Conservation (phyloP, 495 filamentous ascomycete genomes). For the Penicillium paradoxum region DNA sequence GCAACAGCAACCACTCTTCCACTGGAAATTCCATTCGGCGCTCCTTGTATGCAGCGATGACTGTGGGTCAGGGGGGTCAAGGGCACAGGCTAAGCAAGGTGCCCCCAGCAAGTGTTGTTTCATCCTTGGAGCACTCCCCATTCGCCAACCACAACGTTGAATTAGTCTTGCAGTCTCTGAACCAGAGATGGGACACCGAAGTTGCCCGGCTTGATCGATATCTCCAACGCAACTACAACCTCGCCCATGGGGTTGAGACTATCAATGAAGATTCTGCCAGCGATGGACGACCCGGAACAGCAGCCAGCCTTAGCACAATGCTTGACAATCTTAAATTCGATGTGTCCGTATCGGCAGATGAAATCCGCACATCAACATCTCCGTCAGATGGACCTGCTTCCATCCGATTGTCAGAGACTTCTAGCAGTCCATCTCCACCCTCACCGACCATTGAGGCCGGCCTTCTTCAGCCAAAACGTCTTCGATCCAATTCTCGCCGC, state of each 20-base stretch:
- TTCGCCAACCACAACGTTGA: slow-evolving; percentile 47
- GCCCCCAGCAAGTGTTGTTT: slow-evolving; percentile 19
- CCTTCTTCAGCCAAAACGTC: not conserved
- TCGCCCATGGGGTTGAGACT: slow-evolving; percentile 43
- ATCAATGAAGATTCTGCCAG: slow-evolving; percentile 25
- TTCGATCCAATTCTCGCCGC: slow-evolving; percentile 17
- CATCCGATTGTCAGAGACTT: not conserved
- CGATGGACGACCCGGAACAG: slow-evolving; percentile 36
- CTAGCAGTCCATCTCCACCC: not conserved
- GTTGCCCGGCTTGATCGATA: slow-evolving; percentile 52
- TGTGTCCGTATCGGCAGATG: slow-evolving; percentile 33
- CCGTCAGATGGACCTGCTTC: slow-evolving; percentile 18
- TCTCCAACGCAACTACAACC: slow-evolving; percentile 57
- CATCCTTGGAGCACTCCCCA: slow-evolving; percentile 23
- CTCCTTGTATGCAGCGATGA: slow-evolving; percentile 41
- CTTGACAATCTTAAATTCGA: slow-evolving; percentile 39
- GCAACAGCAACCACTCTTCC: slow-evolving; percentile 21
- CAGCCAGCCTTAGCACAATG: slow-evolving; percentile 37
- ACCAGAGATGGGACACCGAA: slow-evolving; percentile 60
- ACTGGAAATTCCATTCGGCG: slow-evolving; percentile 44
- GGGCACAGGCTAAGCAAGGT: slow-evolving; percentile 34
- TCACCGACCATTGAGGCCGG: not conserved
- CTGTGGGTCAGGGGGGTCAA: slow-evolving; percentile 24
- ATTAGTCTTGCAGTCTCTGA: slow-evolving; percentile 49
- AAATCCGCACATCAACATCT: slow-evolving; percentile 19